Evolutionary conservation across 169 alveolate genomes (phyloP).

Genomic region (Babesia caballi): DNA sequence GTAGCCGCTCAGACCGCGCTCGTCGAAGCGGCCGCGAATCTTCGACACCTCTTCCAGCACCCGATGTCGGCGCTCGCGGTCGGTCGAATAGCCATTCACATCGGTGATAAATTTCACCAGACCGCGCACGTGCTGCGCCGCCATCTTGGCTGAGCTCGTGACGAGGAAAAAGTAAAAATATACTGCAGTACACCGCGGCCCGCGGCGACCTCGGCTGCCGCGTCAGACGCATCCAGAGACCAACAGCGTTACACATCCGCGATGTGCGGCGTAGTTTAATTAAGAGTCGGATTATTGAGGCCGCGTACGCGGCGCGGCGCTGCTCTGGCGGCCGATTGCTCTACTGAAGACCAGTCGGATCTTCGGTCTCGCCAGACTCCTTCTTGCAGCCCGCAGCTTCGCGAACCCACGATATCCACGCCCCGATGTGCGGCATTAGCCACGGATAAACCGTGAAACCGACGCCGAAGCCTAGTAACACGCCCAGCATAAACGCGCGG

Average conservation of each 20-base stretch:
- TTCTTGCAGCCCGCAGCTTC: not conserved
- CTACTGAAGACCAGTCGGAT: not conserved
- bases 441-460: slow-evolving; percentile 7
- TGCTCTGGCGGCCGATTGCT: not conserved
- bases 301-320: not conserved
- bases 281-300: no score
- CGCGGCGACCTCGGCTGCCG: not conserved
- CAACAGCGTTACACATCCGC: not conserved
- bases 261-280: not conserved
- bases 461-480: slow-evolving; percentile 10
- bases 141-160: slow-evolving; percentile 12
- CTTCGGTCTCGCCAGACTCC: no score
- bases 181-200: not conserved
- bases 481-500: slow-evolving; percentile 8
- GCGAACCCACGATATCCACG: not conserved
- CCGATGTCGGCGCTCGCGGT: slow-evolving; percentile 85
- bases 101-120: slow-evolving; percentile 86
- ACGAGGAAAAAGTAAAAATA: not conserved
- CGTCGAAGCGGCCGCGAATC: slow-evolving; percentile 86
- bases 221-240: not conserved
- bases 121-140: slow-evolving; percentile 71
- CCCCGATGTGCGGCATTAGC: not conserved
- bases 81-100: slow-evolving; percentile 79
- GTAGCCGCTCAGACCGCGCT: slow-evolving; percentile 86
- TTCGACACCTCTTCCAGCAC: slow-evolving; percentile 93